Base-by-base conservation (phyloP, 306 rosid species). In the Sphenostylis stenocarpa region DNA sequence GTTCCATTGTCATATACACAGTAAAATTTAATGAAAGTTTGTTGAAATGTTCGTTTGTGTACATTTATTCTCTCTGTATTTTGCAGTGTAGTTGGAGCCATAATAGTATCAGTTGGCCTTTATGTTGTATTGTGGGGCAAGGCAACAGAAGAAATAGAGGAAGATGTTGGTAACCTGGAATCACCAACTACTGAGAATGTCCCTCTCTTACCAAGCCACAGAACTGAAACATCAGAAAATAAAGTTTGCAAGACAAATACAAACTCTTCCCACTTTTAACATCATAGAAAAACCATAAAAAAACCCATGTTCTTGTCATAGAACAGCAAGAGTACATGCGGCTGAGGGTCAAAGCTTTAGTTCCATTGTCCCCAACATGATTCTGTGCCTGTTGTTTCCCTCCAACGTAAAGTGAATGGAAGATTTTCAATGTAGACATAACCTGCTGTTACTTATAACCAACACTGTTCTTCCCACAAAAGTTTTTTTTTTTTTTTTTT, bases 61-160 rank as follows among this genome's bases (percentile, higher is more conserved):
- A 45, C 45, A 33, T 7, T 13, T 10, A 10, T 33, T 47, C 3
- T 64, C 26, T 82, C 33, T 82, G 57, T 20, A 33, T 78, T 77
- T 34, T 77, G 63, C 87, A 92, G 99, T 86, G 58, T 95, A 28
- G 61, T 95, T 70, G 97, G 99, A 86, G 99, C 91, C 56, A 77
- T 82, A 45, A 86, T 88, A 43, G 86, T 95, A 77, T 88, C 99
- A 0, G 33, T 90, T 44, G 99, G 99, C 7, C 90, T 95, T 84
- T 95, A 92, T 56, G 84, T 84, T 5, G 97, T 95, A 13, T 80
- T 95, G 87, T 92, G 97, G 99, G 99, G 97, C 2, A 92, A 92
- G 85, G 56, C 84, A 63, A 88, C 78, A 79, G 97, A 95, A 80
- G 91, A 84, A 79, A 53, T 45, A 20, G 84, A 36, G 34, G 86